These are phyloP conservation scores for Allium sativum DNA, from an alignment of 106 monocot species.

Conservation along the genomic window DNA sequence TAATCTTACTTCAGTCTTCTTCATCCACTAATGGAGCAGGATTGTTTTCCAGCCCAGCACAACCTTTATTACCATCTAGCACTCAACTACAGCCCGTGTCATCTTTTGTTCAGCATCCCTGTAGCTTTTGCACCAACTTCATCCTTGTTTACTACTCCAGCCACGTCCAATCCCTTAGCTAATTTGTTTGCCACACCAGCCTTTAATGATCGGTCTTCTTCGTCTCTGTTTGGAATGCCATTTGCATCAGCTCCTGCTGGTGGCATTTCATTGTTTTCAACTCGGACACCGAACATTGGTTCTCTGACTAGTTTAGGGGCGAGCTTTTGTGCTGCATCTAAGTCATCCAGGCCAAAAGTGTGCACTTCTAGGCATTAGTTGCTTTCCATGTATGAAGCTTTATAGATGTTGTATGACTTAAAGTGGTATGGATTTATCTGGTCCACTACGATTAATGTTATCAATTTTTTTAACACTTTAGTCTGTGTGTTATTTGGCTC, in stretches of 20 bases:
- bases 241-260: constrained; percentile 32
- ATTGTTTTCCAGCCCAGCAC: constrained; percentile 26
- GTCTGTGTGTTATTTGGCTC: too few relatives aligned
- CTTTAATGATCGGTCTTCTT: constrained; percentile 33
- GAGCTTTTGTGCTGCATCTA: constrained; percentile 61
- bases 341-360: constrained; percentile 39
- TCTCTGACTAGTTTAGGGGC: constrained; percentile 33
- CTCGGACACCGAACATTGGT: constrained; percentile 41
- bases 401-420: too few relatives aligned
- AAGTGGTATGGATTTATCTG: too few relatives aligned
- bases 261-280: constrained; percentile 50
- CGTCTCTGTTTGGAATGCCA: constrained; percentile 47
- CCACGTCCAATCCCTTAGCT: constrained; percentile 26
- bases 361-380: constrained; percentile 26
- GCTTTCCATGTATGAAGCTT: neutral
- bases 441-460: too few relatives aligned
- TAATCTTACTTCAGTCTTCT: too few relatives aligned
- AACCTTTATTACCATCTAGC: constrained; percentile 13
- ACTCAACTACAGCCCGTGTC: constrained; percentile 27
- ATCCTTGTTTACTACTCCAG: constrained; percentile 27
- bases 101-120: constrained; percentile 26
- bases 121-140: constrained; percentile 16
- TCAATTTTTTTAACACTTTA: too few relatives aligned
- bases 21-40: constrained; percentile 24
- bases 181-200: constrained; percentile 44